A percentile compares a stretch with the other conserved stretches of the same genome.
Conservation (phyloP, 192 early-diverging fungal genomes). For the Backusella westeae region DNA sequence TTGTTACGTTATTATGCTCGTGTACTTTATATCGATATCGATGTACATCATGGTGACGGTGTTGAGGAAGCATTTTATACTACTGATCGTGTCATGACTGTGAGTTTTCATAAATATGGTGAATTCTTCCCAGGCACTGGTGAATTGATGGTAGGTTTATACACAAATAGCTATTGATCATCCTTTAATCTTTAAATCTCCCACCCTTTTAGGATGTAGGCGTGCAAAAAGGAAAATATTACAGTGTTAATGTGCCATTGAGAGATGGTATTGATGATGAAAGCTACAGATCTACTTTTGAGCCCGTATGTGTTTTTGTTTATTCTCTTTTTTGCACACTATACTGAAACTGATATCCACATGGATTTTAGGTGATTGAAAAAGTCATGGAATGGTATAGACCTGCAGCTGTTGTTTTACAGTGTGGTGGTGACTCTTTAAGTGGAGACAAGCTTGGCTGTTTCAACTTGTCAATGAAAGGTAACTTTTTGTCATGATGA, state of each 20-base stretch:
- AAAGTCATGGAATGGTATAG: constrained; percentile 92
- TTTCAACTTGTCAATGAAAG: constrained; percentile 93
- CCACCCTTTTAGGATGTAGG: constrained; percentile 76
- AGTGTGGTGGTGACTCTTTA: constrained; percentile 97
- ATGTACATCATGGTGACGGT: constrained; percentile 93
- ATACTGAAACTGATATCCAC: background rate
- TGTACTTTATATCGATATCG: constrained; percentile 93
- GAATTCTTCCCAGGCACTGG: constrained; percentile 97
- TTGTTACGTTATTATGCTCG: constrained; percentile 72
- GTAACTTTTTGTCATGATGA: background rate
- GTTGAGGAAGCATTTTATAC: constrained; percentile 94
- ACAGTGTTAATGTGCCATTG: constrained; percentile 92
- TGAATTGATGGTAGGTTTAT: constrained; percentile 47
- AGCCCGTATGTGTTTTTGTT: constrained; percentile 44
- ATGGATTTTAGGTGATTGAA: constrained; percentile 71
- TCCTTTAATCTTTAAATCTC: background rate
- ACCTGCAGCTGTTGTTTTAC: constrained; percentile 89
- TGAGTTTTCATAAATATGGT: constrained; percentile 95
- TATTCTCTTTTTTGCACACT: background rate
- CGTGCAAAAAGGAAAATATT: constrained; percentile 83
- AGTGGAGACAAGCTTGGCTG: constrained; percentile 93
- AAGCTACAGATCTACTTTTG: constrained; percentile 70
- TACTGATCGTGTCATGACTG: constrained; percentile 94
- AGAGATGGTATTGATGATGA: constrained; percentile 95
- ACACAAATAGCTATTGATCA: background rate